Evolutionary conservation across 371 early-diverging fungal genomes (phyloP).

Genomic region (Synchytrium microbalum): DNA sequence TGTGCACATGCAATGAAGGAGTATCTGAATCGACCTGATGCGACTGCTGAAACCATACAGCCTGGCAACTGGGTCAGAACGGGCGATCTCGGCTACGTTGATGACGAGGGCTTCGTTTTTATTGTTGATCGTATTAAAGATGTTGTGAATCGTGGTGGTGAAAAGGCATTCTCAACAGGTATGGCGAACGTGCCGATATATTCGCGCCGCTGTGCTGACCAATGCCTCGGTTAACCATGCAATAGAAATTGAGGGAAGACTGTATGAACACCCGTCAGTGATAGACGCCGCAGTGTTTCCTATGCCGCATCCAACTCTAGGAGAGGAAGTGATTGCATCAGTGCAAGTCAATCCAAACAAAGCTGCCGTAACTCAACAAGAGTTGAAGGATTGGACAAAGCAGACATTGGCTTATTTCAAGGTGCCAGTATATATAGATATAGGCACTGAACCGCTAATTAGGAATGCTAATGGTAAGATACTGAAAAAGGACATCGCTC

Average conservation of each 20-base stretch:
- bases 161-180: too few relatives aligned
- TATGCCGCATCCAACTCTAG: conserved; percentile 16
- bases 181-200: too few relatives aligned
- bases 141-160: conserved; percentile 25
- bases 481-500: conserved; percentile 15
- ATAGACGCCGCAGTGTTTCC: conserved; percentile 20
- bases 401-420: conserved; percentile 15
- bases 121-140: conserved; percentile 24
- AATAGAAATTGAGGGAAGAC: background rate
- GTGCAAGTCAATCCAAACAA: conserved; percentile 11
- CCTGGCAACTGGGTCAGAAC: conserved; percentile 18
- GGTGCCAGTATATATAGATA: conserved; percentile 15
- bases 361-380: too few relatives aligned
- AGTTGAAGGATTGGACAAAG: too few relatives aligned
- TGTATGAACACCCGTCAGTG: conserved; percentile 15
- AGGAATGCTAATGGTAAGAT: conserved; percentile 19
- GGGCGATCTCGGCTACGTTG: conserved; percentile 18
- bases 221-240: background rate
- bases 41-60: conserved; percentile 8
- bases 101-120: conserved; percentile 19
- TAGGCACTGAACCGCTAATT: conserved; percentile 12
- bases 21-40: conserved; percentile 20
- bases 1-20: conserved; percentile 19
- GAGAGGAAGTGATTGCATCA: conserved; percentile 19
- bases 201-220: too few relatives aligned